Conservation (phyloP, 2,329 filamentous ascomycete genomes). For the Tolypocladium album region DNA sequence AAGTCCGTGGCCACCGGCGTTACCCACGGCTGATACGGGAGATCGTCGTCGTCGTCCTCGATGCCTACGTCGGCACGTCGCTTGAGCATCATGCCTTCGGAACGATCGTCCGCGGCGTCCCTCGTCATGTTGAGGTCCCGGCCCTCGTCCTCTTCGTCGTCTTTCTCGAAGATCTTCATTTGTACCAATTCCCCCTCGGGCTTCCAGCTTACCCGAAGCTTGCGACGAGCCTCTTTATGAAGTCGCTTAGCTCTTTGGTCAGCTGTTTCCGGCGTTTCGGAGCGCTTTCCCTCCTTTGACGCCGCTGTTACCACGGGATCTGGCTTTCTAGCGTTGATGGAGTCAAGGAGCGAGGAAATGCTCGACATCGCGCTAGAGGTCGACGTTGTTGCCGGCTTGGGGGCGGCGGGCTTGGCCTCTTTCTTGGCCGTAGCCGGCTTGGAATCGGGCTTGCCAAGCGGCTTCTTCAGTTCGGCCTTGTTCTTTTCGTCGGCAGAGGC, state of each 20-base stretch:
- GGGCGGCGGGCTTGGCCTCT: constrained; percentile 17
- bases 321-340: constrained; percentile 32
- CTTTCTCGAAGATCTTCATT: constrained; percentile 60
- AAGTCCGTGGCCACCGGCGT: constrained; percentile 38
- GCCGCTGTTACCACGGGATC: constrained; percentile 29
- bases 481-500: constrained; percentile 18
- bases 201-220: constrained; percentile 62
- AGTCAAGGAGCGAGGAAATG: constrained; percentile 44
- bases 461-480: constrained; percentile 17
- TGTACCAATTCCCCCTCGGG: constrained; percentile 55
- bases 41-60: constrained; percentile 49
- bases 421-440: constrained; percentile 11
- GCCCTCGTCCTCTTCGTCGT: constrained; percentile 59
- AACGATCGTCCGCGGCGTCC: constrained; percentile 62
- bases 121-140: constrained; percentile 57
- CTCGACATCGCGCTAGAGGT: constrained; percentile 30
- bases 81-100: constrained; percentile 60
- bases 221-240: constrained; percentile 60
- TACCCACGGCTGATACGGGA: constrained; percentile 41
- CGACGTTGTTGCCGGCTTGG: constrained; percentile 17
- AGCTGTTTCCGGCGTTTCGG: constrained; percentile 50
- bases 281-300: constrained; percentile 37
- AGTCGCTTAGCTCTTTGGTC: constrained; percentile 58
- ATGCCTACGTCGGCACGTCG: constrained; percentile 35
- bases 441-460: constrained; percentile 7